Conservation (phyloP, 148 eudicot genomes). For the Amaranthus cruentus region DNA sequence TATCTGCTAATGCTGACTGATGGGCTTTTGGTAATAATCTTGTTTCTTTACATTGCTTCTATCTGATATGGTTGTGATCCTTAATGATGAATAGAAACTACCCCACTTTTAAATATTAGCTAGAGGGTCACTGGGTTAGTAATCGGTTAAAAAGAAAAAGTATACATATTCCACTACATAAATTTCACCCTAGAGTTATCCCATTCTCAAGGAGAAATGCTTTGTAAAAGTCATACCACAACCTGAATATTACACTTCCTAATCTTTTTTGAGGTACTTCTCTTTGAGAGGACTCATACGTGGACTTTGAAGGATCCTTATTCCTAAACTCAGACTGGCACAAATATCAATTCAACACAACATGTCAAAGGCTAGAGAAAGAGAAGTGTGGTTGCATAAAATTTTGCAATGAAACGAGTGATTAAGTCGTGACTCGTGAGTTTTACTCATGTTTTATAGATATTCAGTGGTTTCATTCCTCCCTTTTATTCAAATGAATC, state of each 20-base stretch:
- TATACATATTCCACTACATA: background rate
- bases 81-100: background rate
- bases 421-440: no score
- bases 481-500: background rate
- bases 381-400: background rate
- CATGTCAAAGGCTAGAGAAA: background rate
- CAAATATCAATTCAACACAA: background rate
- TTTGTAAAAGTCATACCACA: background rate
- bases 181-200: background rate
- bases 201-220: background rate
- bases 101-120: background rate
- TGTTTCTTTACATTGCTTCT: constrained; percentile 1
- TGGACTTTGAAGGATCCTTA: background rate
- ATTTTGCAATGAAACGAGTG: background rate
- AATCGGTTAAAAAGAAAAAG: background rate
- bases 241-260: background rate
- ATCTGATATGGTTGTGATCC: background rate
- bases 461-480: background rate
- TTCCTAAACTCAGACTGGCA: background rate
- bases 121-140: background rate
- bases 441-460: no score
- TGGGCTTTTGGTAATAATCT: constrained; percentile 43
- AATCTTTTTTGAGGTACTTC: background rate
- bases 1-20: constrained; percentile 60
- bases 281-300: background rate